Base-by-base conservation (phyloP, 2,329 filamentous ascomycete genomes). In the Niveomyces coronatus region DNA sequence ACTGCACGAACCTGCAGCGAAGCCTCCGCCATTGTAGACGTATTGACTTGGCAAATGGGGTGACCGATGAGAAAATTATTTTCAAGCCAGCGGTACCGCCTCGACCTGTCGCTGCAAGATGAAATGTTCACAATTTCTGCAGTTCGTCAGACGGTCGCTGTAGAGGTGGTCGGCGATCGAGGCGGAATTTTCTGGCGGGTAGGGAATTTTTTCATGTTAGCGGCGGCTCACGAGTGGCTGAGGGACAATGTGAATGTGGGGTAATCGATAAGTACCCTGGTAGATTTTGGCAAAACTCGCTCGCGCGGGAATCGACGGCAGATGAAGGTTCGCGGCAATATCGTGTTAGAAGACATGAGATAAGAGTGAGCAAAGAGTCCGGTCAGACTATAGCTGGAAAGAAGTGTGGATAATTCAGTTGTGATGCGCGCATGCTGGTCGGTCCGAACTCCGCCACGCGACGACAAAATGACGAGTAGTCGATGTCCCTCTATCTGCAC, bases 1-100 rank as follows among this genome's bases (percentile, higher is more conserved):
- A 7, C 22, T 11, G 22, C 47, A 65, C 64, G 49, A 57, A 68
- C 65, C 62, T 68, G 64, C 48, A 69, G 54, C 47, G 63, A 62
- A 40, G 61, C 56, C 37, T 68, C 64, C 45, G 57, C 58, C 65
- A 68, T 68, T 31, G 41, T 53, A 41, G 39, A n/a, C 13, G 9
- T 24, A 17, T 35, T 19, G 18, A 17, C 24, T 24, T 23, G 29
- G 19, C 10, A 18, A 9, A 16, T 8, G 14, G 17, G 8, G 13
- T 30, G 18, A 24, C 34, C 7, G 11, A 24, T 24, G 22, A 7
- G 31, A 13, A 28, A 15, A 34, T n/a, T 29, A 8, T n/a, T 13
- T 5, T 38, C 36, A 26, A 17, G n/a, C 24, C 16, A 28, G 17
- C 17, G 24, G 17, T 15, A 23, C 37, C n/a, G 31, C 37, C 24